Percentiles rank a stretch among this genome's conserved stretches.
Conservation (phyloP, 768 basidiomycete species). For the Kwoniella dejecticola region DNA sequence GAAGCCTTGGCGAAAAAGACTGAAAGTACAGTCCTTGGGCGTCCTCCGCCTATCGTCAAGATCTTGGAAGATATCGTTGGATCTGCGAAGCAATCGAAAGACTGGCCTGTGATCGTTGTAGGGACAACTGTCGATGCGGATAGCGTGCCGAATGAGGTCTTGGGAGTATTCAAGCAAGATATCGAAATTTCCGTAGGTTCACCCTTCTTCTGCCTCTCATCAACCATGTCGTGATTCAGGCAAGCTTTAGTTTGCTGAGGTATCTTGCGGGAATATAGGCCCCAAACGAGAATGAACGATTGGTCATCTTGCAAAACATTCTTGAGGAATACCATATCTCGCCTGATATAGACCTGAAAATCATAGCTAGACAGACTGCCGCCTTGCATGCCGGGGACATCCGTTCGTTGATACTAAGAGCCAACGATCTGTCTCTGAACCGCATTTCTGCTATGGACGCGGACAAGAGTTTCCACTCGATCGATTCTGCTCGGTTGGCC, state of each 20-base stretch:
- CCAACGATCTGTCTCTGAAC: slow-evolving; percentile 62
- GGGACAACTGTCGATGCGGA: slow-evolving; percentile 71
- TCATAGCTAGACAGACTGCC: slow-evolving; percentile 82
- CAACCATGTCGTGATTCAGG: too few species aligned
- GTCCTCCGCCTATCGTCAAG: slow-evolving; percentile 59
- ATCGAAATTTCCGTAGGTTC: slow-evolving; percentile 68
- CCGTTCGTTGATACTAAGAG: slow-evolving; percentile 66
- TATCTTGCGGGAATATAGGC: too few species aligned
- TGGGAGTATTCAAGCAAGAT: slow-evolving; percentile 82
- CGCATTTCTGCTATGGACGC: slow-evolving; percentile 19
- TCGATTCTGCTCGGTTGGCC: slow-evolving; percentile 32
- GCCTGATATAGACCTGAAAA: slow-evolving; percentile 74
- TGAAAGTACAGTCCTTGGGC: slow-evolving; percentile 25
- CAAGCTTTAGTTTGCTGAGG: too few species aligned
- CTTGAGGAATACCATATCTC: slow-evolving; percentile 60
- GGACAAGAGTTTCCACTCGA: background rate
- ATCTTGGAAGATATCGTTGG: slow-evolving; percentile 57
- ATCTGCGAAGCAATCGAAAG: slow-evolving; percentile 61
- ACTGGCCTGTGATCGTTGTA: slow-evolving; percentile 75
- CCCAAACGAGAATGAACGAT: slow-evolving; percentile 74
- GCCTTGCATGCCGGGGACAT: slow-evolving; percentile 84
- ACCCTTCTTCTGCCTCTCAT: background rate
- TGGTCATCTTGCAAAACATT: slow-evolving; percentile 63
- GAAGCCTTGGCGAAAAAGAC: slow-evolving; percentile 67
- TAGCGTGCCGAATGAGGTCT: slow-evolving; percentile 65